Conservation (phyloP, 2,329 filamentous ascomycete genomes). For the Pseudocercospora macadamiae region DNA sequence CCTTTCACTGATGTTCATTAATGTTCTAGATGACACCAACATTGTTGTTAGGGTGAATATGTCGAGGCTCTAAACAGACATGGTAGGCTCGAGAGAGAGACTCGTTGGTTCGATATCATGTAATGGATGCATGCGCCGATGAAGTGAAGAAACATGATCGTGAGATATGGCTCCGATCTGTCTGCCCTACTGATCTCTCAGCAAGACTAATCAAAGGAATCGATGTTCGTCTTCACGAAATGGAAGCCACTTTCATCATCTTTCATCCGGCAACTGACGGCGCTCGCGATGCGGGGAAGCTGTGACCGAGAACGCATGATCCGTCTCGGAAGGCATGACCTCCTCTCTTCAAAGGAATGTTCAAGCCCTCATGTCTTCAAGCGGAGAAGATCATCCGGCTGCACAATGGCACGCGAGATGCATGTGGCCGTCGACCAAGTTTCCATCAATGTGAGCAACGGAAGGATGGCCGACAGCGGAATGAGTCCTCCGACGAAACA, state of each 20-base stretch:
- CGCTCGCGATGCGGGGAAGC: background rate
- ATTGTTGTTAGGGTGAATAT: background rate
- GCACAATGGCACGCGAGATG: constrained; percentile 1
- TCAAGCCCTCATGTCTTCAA: background rate
- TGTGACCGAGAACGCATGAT: background rate
- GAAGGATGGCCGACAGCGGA: constrained; percentile 4
- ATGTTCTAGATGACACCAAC: background rate
- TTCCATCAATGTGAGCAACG: background rate
- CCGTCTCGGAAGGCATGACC: background rate
- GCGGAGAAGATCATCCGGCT: constrained; percentile 8
- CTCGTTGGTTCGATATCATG: background rate
- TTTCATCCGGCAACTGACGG: no score
- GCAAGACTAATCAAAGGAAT: no score
- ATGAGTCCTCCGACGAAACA: background rate
- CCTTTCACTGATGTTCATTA: background rate
- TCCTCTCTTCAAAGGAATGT: no score
- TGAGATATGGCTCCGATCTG: no score
- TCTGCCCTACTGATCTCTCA: no score
- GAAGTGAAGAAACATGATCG: no score
- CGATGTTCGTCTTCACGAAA: no score
- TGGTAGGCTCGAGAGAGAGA: background rate
- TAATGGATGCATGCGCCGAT: no score
- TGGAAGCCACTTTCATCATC: no score
- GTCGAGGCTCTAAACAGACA: background rate
- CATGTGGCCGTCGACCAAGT: background rate